Evolutionary conservation across 495 filamentous ascomycete species (phyloP).

Genomic region (Sordaria brevicollis): DNA sequence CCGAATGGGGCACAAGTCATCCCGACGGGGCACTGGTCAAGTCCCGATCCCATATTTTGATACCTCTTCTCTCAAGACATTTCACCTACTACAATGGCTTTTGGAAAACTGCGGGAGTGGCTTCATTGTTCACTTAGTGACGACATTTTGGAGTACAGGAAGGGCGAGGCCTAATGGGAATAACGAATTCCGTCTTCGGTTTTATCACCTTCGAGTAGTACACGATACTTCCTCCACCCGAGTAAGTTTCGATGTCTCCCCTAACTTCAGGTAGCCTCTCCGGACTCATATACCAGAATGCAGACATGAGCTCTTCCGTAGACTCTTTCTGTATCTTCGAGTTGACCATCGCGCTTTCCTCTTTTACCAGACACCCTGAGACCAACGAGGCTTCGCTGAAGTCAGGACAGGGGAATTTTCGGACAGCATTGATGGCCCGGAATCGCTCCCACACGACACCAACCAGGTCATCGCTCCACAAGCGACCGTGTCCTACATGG

Average conservation of each 20-base stretch:
- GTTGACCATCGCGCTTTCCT: background rate
- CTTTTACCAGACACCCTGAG: too few relatives aligned
- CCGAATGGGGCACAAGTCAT: background rate
- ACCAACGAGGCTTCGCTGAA: too few relatives aligned
- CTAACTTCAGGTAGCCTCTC: background rate
- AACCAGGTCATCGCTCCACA: background rate
- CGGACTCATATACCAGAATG: background rate
- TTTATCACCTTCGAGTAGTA: background rate
- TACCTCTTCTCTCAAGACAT: background rate
- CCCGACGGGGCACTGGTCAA: background rate
- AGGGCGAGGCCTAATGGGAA: background rate
- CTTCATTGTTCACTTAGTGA: background rate
- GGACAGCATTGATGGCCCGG: too few relatives aligned
- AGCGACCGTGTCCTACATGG: background rate
- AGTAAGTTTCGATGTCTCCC: background rate
- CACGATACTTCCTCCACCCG: background rate
- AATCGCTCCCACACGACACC: background rate
- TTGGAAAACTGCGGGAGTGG: background rate
- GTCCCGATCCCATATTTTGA: background rate
- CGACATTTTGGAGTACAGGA: background rate
- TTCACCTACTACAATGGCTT: background rate
- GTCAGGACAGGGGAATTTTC: background rate
- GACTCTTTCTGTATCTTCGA: background rate
- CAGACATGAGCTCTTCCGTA: background rate
- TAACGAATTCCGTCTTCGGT: background rate